phyloP scores from a whole-genome alignment of 108 stramenopile genomes.

The Nitzschia inconspicua region DNA sequence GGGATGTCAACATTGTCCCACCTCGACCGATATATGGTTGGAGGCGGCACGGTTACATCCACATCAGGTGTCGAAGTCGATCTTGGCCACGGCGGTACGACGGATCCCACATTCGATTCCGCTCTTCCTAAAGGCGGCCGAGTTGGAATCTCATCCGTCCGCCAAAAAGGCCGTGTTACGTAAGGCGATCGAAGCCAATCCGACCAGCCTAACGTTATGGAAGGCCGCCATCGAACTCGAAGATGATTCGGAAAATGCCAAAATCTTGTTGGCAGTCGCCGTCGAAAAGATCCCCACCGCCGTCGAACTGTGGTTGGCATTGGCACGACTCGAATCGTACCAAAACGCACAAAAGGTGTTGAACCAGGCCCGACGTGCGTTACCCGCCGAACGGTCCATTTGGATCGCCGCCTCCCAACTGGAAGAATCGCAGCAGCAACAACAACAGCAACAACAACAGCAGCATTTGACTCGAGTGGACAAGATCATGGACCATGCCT shows the following conservation, averaged over 20 bases:
- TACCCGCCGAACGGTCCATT: constrained; percentile 89
- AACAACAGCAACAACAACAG: too few relatives aligned
- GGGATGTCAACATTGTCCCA: constrained; percentile 93
- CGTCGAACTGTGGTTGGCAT: constrained; percentile 97
- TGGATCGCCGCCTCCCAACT: constrained; percentile 98
- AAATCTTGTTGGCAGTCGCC: constrained; percentile 87
- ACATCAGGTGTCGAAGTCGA: constrained; percentile 82
- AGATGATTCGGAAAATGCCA: constrained; percentile 89
- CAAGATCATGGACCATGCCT: constrained; percentile 79
- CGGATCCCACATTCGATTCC: constrained; percentile 65
- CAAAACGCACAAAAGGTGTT: constrained; percentile 94
- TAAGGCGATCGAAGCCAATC: constrained; percentile 91
- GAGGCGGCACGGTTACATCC: constrained; percentile 95
- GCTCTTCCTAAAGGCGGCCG: constrained; percentile 77
- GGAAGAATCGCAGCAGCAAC: constrained; percentile 95
- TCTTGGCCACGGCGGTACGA: constrained; percentile 82
- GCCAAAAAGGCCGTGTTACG: constrained; percentile 94
- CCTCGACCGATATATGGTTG: constrained; percentile 96
- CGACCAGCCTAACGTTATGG: constrained; percentile 92
- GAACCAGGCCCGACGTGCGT: constrained; percentile 88
- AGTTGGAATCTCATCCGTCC: constrained; percentile 67
- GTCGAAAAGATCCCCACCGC: constrained; percentile 95
- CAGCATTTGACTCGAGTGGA: constrained; percentile 67
- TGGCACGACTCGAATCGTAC: constrained; percentile 96
- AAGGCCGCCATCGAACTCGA: constrained; percentile 96